phyloP scores from a whole-genome alignment of 2,329 filamentous ascomycete species.

The Niveomyces coronatus region DNA sequence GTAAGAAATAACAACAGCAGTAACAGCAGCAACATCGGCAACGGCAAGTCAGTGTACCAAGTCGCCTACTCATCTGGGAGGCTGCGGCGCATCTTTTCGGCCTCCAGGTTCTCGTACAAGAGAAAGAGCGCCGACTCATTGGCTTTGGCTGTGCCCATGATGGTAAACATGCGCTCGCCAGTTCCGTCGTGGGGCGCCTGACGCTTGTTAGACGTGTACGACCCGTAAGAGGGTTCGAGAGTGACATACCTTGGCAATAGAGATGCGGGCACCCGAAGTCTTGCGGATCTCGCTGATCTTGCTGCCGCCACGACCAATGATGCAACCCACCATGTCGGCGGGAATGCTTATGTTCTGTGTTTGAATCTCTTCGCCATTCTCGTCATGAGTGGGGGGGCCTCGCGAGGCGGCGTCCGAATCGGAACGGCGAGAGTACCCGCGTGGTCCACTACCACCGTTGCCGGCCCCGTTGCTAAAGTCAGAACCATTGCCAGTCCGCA shows the following conservation, averaged over 20 bases:
- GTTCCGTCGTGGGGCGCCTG: conserved; percentile 84
- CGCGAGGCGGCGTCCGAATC: conserved; percentile 73
- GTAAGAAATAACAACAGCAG: conserved; percentile 19
- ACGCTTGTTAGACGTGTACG: neutral
- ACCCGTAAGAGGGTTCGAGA: neutral
- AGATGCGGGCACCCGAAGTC: conserved; percentile 91
- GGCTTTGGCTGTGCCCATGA: conserved; percentile 86
- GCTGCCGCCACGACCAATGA: conserved; percentile 87
- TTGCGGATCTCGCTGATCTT: conserved; percentile 99
- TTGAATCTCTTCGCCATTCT: conserved; percentile 95
- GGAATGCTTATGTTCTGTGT: conserved; percentile 99
- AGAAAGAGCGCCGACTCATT: conserved; percentile 96
- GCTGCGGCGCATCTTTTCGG: conserved; percentile 97
- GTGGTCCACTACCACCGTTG: conserved; percentile 50
- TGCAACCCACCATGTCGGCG: conserved; percentile 98
- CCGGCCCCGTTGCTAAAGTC: conserved; percentile 94
- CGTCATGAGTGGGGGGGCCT: conserved; percentile 78
- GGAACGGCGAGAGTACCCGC: conserved; percentile 66
- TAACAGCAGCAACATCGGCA: conserved; percentile 6
- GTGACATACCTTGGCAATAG: conserved; percentile 64
- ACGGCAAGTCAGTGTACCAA: conserved; percentile 4
- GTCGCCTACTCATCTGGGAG: conserved; percentile 44
- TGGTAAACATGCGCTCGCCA: conserved; percentile 99
- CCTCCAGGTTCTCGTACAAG: conserved; percentile 96
- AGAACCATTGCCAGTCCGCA: conserved; percentile 92